Evolutionary conservation across 2,329 filamentous ascomycete species (phyloP).

Genomic region (Aureobasidium sp.): DNA sequence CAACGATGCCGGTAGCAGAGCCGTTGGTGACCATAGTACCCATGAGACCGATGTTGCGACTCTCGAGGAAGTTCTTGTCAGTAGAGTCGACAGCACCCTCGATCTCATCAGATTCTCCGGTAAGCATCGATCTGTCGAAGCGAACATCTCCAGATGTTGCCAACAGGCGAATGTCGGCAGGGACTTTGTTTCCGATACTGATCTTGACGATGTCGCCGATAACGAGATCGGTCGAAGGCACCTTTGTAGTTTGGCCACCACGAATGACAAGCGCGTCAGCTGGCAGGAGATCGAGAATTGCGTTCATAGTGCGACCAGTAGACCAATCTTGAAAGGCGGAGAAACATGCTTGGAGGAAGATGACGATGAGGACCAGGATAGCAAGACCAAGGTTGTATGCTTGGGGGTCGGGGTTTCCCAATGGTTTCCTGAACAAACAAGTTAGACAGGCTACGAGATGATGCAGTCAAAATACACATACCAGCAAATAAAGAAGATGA

Average conservation of each 20-base stretch:
- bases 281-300: slow-evolving; percentile 42
- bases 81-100: slow-evolving; percentile 37
- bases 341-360: slow-evolving; percentile 42
- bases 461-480: background rate
- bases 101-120: slow-evolving; percentile 38
- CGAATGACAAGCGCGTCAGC: slow-evolving; percentile 38
- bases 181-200: slow-evolving; percentile 37
- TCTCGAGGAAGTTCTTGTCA: slow-evolving; percentile 38
- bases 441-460: background rate
- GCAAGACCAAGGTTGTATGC: slow-evolving; percentile 41
- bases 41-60: slow-evolving; percentile 40
- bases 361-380: slow-evolving; percentile 43
- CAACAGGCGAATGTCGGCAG: slow-evolving; percentile 37
- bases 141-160: slow-evolving; percentile 38
- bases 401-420: slow-evolving; percentile 38
- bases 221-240: slow-evolving; percentile 33
- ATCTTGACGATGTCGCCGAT: slow-evolving; percentile 37
- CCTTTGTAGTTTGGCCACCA: slow-evolving; percentile 31
- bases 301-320: slow-evolving; percentile 41
- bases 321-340: slow-evolving; percentile 46
- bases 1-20: slow-evolving; percentile 34
- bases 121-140: slow-evolving; percentile 38
- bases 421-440: slow-evolving; percentile 25
- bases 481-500: slow-evolving; percentile 46
- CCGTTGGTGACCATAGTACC: slow-evolving; percentile 39